Conservation (phyloP, 768 basidiomycete species). For the Termitomyces sp. region DNA sequence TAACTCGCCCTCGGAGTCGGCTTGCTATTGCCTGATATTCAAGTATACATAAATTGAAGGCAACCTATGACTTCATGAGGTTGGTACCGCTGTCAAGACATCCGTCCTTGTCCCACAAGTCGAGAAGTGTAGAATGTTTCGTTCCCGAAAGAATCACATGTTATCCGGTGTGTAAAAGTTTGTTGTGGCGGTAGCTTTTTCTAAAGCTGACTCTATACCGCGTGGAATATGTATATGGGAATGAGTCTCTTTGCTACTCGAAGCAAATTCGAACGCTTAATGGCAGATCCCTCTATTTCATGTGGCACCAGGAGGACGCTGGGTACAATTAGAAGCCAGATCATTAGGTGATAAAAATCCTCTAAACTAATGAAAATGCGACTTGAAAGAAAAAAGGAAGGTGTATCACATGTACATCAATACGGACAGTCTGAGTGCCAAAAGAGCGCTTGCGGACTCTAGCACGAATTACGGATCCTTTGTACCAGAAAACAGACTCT, state of each 20-base stretch:
- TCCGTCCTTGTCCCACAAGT: neutral
- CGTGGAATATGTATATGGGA: too few species aligned
- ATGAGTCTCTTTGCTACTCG: too few species aligned
- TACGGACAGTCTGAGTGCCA: neutral
- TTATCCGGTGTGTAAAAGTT: too few species aligned
- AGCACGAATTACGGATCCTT: neutral
- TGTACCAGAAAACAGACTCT: slow-evolving; percentile 2
- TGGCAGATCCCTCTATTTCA: too few species aligned
- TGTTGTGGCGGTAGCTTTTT: neutral
- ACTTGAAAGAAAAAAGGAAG: too few species aligned
- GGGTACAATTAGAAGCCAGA: neutral
- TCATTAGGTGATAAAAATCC: neutral
- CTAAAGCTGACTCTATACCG: neutral
- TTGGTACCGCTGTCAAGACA: neutral
- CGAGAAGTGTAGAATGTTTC: too few species aligned
- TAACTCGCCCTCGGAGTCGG: too few species aligned
- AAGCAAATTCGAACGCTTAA: too few species aligned
- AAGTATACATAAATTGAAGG: neutral
- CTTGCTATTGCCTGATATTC: too few species aligned
- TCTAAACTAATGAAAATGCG: neutral
- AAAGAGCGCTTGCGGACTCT: neutral
- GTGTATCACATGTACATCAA: too few species aligned
- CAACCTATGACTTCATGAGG: neutral
- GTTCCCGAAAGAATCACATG: neutral
- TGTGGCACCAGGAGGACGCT: too few species aligned